phyloP scores from a whole-genome alignment of 768 basidiomycete genomes.

The Lactifluus hygrophoroides region DNA sequence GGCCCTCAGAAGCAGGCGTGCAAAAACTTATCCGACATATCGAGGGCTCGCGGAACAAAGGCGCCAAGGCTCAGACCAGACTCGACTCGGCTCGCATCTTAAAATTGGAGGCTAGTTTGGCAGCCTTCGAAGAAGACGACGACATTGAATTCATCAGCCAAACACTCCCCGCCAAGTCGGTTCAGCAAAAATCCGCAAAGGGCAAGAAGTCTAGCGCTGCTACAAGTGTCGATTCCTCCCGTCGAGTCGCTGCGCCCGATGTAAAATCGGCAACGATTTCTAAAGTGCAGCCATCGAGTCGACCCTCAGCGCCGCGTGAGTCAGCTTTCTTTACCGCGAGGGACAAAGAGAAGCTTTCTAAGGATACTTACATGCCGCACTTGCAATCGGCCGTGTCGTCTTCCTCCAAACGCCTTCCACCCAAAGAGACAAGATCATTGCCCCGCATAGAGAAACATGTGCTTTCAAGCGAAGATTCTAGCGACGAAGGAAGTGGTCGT shows the following conservation, averaged over 20 bases:
- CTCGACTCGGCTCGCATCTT: constrained; percentile 51
- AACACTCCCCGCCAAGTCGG: constrained; percentile 19
- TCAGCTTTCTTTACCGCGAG: constrained; percentile 23
- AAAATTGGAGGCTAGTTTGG: constrained; percentile 58
- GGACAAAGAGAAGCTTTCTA: constrained; percentile 32
- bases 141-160: constrained; percentile 48
- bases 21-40: constrained; percentile 60
- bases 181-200: background rate
- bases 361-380: constrained; percentile 30
- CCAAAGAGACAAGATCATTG: background rate
- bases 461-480: constrained; percentile 30
- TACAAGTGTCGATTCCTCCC: background rate
- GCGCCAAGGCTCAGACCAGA: constrained; percentile 41
- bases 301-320: constrained; percentile 11
- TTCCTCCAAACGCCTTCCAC: constrained; percentile 18
- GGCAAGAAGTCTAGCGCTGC: background rate
- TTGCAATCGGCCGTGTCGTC: constrained; percentile 32
- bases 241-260: background rate
- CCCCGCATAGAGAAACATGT: background rate
- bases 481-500: constrained; percentile 34
- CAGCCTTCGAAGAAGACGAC: constrained; percentile 53
- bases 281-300: background rate
- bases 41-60: constrained; percentile 47
- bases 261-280: background rate
- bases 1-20: constrained; percentile 48